phyloP scores from a whole-genome alignment of 2,329 filamentous ascomycete species.

The Aotearoamyces nothofagi region DNA sequence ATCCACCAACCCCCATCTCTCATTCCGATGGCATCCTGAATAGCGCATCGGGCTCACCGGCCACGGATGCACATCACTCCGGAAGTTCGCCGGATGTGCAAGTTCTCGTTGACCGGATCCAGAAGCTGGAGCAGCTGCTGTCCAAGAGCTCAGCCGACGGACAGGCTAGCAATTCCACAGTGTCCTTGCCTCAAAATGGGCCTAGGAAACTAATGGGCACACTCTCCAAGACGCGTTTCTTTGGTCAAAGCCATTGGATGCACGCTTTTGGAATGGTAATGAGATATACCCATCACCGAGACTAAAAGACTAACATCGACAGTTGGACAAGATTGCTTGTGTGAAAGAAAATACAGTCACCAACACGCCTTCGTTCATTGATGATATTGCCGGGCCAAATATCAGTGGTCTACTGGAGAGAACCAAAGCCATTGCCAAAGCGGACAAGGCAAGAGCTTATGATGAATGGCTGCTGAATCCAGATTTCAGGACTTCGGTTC shows the following conservation, averaged over 20 bases:
- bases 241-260: constrained; percentile 15
- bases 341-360: constrained; percentile 2
- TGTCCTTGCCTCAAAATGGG: not conserved
- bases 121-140: too few relatives aligned
- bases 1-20: constrained; percentile 2
- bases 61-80: not conserved
- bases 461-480: constrained; percentile 6
- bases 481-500: constrained; percentile 8
- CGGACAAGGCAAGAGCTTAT: constrained; percentile 8
- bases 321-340: constrained; percentile 1
- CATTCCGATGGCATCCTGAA: not conserved
- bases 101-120: too few relatives aligned
- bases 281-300: constrained; percentile 1
- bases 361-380: constrained; percentile 1
- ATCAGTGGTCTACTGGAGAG: constrained; percentile 5
- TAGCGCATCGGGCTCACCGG: not conserved
- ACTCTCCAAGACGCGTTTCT: constrained; percentile 14
- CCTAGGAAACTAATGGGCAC: constrained; percentile 3
- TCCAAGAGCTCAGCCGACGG: too few relatives aligned
- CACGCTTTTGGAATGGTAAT: constrained; percentile 11
- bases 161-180: constrained; percentile 1
- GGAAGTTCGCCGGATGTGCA: not conserved
- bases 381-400: constrained; percentile 2
- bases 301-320: too few relatives aligned
- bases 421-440: constrained; percentile 10